Conservation (phyloP, 2,329 filamentous ascomycete genomes). For the Neopestalotiopsis clavispora region DNA sequence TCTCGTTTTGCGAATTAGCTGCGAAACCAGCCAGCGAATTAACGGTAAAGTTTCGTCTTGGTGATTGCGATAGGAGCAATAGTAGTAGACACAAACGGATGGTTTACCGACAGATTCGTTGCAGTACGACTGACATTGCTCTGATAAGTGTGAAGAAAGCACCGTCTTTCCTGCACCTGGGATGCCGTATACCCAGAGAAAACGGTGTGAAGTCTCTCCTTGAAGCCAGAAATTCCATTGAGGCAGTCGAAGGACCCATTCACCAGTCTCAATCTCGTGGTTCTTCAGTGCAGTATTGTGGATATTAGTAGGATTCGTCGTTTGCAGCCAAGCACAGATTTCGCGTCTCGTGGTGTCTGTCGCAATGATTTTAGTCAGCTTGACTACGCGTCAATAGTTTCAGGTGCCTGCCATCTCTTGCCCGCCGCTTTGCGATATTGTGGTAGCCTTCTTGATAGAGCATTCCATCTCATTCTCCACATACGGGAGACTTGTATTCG, state of each 20-base stretch:
- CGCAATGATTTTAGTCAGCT: no score
- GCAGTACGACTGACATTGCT: conserved; percentile 24
- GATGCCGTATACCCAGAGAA: conserved; percentile 26
- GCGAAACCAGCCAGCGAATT: conserved; percentile 26
- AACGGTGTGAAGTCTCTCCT: background rate
- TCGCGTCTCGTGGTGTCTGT: no score
- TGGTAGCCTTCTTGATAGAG: no score
- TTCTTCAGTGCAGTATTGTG: background rate
- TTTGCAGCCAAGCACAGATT: background rate
- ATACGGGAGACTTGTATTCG: no score
- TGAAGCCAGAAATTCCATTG: background rate
- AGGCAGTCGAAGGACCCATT: background rate
- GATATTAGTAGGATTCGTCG: background rate
- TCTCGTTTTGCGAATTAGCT: background rate
- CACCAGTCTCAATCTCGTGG: background rate
- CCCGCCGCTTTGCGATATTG: no score
- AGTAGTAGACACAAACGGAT: conserved; percentile 29
- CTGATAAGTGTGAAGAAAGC: conserved; percentile 33
- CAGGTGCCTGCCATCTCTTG: no score
- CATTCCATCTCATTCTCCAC: no score
- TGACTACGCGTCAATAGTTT: no score
- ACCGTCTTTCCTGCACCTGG: conserved; percentile 35
- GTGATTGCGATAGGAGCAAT: conserved; percentile 32
- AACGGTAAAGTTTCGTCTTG: conserved; percentile 34
- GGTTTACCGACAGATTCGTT: conserved; percentile 18